phyloP scores from a whole-genome alignment of 805 yeast genomes.

The Pichia occidentalis region DNA sequence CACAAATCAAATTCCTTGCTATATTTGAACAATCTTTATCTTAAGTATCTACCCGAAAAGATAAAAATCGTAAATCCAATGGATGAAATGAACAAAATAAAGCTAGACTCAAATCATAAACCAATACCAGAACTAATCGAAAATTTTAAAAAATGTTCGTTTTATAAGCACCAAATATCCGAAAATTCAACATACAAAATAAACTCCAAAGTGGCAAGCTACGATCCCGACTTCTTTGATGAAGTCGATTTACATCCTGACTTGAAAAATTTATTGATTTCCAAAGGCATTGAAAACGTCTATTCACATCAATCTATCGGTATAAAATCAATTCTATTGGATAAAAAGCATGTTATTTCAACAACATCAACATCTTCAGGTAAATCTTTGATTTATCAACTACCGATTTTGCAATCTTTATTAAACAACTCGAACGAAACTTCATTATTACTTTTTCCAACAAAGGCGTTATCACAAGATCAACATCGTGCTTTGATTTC shows the following conservation, averaged over 20 bases:
- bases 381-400: conserved; percentile 84
- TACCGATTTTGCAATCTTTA: conserved; percentile 61
- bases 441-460: conserved; percentile 87
- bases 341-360: conserved; percentile 65
- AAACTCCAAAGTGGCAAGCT: conserved; percentile 41
- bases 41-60: conserved; percentile 39
- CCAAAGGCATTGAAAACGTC: conserved; percentile 44
- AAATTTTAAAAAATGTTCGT: conserved; percentile 39
- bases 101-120: conserved; percentile 7
- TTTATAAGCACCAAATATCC: conserved; percentile 60
- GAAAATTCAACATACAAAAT: conserved; percentile 39
- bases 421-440: conserved; percentile 43
- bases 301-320: conserved; percentile 85
- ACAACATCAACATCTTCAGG: conserved; percentile 98
- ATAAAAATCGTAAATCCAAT: conserved; percentile 55
- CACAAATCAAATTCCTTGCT: conserved; percentile 31
- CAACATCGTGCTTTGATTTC: conserved; percentile 74
- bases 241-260: conserved; percentile 45
- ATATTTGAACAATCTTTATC: conserved; percentile 33
- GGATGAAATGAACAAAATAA: conserved; percentile 42
- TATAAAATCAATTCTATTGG: conserved; percentile 43
- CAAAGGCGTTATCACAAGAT: conserved; percentile 96
- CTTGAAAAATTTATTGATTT: conserved; percentile 31
- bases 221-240: conserved; percentile 17
- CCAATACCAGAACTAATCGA: conserved; percentile 43